These are phyloP conservation scores for Acacia crassicarpa DNA, from an alignment of 306 rosid genomes.

Conservation along the genomic window DNA sequence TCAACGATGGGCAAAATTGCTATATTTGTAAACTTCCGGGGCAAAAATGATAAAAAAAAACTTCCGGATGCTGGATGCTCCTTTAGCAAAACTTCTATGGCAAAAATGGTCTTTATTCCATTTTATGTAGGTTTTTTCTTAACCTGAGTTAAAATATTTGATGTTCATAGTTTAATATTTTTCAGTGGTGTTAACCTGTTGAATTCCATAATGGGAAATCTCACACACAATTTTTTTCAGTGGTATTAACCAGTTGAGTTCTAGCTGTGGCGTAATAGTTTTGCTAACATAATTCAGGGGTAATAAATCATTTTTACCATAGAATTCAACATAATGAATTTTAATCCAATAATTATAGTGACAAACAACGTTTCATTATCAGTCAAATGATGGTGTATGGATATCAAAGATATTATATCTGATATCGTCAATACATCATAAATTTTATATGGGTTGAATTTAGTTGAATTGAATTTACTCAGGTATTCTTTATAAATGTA, in stretches of 20 bases:
- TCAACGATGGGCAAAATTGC: too few relatives aligned
- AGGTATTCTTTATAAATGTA: background rate
- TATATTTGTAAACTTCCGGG: too few relatives aligned
- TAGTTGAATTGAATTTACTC: background rate
- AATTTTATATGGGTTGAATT: background rate
- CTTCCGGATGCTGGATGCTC: too few relatives aligned
- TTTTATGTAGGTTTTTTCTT: background rate
- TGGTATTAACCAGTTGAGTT: background rate
- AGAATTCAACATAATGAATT: background rate
- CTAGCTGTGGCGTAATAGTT: background rate
- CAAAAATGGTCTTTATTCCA: too few relatives aligned
- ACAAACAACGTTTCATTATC: background rate
- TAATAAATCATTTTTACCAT: background rate
- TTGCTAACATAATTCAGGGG: background rate
- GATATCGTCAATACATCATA: background rate
- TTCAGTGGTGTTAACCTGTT: constrained; percentile 3
- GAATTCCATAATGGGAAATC: too few relatives aligned
- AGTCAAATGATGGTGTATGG: background rate
- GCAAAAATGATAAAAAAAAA: too few relatives aligned
- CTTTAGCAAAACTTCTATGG: too few relatives aligned
- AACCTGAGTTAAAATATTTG: constrained; percentile 19
- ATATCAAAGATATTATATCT: background rate
- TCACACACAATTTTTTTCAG: background rate
- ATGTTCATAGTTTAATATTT: constrained; percentile 12
- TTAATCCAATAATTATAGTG: background rate